Evolutionary conservation across 306 rosid species (phyloP).

Genomic region (Quillaja saponaria): DNA sequence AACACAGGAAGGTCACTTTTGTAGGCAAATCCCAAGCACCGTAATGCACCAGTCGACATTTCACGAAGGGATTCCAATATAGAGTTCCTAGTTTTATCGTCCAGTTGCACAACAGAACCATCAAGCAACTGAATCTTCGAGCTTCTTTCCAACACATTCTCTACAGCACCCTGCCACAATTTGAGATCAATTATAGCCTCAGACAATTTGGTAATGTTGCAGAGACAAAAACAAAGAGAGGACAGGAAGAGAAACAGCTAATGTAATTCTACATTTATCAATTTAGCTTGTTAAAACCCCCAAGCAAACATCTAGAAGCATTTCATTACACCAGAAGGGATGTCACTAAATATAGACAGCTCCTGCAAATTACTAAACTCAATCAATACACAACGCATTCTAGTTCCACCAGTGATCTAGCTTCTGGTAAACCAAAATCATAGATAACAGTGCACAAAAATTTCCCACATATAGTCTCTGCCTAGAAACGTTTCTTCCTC

Average conservation of each 20-base stretch:
- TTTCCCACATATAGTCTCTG: no score
- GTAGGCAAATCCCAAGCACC: conserved; percentile 95
- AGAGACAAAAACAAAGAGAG: background rate
- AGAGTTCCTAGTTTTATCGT: conserved; percentile 50
- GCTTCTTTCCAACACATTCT: conserved; percentile 81
- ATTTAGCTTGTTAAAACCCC: no score
- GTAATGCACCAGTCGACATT: conserved; percentile 87
- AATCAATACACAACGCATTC: no score
- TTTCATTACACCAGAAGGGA: background rate
- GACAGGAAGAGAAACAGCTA: background rate
- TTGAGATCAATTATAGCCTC: background rate
- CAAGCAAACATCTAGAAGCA: background rate
- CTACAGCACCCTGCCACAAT: conserved; percentile 82
- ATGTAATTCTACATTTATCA: background rate
- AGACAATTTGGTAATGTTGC: no score
- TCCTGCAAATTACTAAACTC: no score
- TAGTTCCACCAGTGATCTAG: no score
- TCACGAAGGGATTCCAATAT: conserved; percentile 68
- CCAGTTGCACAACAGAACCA: conserved; percentile 64
- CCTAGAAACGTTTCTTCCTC: no score
- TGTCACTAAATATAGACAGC: no score
- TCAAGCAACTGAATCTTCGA: conserved; percentile 67
- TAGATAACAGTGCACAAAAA: no score
- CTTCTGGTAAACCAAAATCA: no score
- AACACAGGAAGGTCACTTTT: conserved; percentile 65